These are phyloP conservation scores for Phytomonas sp. DNA, from an alignment of 208 protist genomes.

Conservation along the genomic window DNA sequence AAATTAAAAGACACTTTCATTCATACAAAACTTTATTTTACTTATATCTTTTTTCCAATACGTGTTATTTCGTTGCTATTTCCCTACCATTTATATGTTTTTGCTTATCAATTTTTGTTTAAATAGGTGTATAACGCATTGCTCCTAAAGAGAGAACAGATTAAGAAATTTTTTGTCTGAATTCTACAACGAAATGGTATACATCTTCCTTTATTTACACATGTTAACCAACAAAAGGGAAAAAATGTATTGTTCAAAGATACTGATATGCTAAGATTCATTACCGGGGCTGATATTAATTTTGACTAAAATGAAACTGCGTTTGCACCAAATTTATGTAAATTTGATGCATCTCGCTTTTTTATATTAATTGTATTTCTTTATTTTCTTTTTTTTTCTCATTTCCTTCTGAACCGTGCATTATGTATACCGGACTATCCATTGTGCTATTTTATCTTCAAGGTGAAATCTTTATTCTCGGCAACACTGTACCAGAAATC, in stretches of 20 bases:
- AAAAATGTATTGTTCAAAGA: neutral
- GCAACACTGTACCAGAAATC: neutral
- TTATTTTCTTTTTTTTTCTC: neutral
- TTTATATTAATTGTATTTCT: neutral
- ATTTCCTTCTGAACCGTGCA: neutral
- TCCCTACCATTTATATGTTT: slow-evolving; percentile 9
- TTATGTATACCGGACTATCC: neutral
- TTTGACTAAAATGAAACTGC: neutral
- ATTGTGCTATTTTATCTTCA: neutral
- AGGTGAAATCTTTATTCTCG: neutral
- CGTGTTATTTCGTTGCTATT: slow-evolving; percentile 13
- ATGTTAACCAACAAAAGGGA: neutral
- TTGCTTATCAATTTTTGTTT: slow-evolving; percentile 9
- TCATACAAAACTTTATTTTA: neutral
- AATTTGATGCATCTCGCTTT: neutral
- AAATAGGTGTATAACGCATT: neutral
- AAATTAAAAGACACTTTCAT: neutral
- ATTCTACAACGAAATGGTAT: neutral
- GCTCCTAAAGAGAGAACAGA: neutral
- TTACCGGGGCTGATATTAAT: neutral
- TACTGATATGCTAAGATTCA: neutral
- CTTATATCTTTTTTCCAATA: slow-evolving; percentile 9
- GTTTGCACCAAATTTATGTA: neutral
- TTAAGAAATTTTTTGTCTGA: neutral
- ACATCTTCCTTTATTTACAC: neutral